phyloP scores from a whole-genome alignment of 2,329 filamentous ascomycete species.

The Gaeumannomyces sp. region DNA sequence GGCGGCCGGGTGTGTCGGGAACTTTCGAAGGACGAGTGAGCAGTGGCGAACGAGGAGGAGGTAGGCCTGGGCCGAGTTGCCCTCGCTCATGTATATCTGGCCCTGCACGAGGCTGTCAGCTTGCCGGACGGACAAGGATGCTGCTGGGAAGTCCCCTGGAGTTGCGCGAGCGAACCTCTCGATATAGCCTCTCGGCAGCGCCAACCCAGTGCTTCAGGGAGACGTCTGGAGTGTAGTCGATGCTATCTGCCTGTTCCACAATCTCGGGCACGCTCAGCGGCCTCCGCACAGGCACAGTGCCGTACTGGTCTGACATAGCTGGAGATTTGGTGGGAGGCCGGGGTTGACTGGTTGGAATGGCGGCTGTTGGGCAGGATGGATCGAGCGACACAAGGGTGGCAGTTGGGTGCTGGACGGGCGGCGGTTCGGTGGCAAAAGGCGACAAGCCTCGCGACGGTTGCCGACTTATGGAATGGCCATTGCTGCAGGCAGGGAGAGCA shows the following conservation, averaged over 20 bases:
- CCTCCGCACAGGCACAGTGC: slow-evolving; percentile 15
- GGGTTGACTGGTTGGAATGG: not conserved
- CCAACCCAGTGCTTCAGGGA: slow-evolving; percentile 76
- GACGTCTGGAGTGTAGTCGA: slow-evolving; percentile 72
- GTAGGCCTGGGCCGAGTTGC: slow-evolving; percentile 83
- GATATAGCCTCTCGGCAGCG: slow-evolving; percentile 70
- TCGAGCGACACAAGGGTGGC: too few species aligned
- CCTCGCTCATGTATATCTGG: slow-evolving; percentile 75
- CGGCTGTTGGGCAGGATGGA: not conserved
- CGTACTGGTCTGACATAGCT: not conserved
- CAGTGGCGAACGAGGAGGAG: slow-evolving; percentile 88
- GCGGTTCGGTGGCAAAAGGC: not conserved
- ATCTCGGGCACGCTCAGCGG: slow-evolving; percentile 76
- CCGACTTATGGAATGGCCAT: not conserved
- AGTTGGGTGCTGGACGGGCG: not conserved
- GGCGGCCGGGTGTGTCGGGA: slow-evolving; percentile 71
- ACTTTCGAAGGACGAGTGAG: slow-evolving; percentile 69
- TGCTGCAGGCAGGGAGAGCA: not conserved
- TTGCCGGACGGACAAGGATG: slow-evolving; percentile 6
- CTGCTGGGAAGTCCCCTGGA: slow-evolving; percentile 6
- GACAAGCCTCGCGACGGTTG: not conserved
- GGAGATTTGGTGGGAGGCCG: not conserved
- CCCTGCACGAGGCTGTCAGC: slow-evolving; percentile 47
- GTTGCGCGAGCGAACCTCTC: slow-evolving; percentile 57
- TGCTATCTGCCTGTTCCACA: slow-evolving; percentile 66